Conservation (phyloP, 2,329 filamentous ascomycete species). For the Apiospora kogelbergensis region DNA sequence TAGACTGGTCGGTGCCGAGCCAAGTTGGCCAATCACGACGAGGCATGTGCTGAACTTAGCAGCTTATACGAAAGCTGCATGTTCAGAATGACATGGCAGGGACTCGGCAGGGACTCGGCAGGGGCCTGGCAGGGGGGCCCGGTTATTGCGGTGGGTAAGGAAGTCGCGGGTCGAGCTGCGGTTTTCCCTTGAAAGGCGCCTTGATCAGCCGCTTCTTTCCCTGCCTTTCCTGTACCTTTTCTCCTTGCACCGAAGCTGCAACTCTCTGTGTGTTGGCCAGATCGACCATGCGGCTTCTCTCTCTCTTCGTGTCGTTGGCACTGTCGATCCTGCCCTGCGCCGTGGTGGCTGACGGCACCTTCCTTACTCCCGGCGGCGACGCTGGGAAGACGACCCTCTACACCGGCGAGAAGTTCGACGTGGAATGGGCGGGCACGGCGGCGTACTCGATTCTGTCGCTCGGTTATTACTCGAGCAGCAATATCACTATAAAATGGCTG, state of each 20-base stretch:
- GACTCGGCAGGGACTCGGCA: neutral
- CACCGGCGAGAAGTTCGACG: neutral
- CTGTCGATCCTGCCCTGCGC: neutral
- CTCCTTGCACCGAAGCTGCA: neutral
- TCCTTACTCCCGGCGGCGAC: neutral
- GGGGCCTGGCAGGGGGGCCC: no score
- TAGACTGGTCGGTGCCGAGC: neutral
- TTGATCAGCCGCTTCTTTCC: neutral
- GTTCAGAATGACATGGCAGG: neutral
- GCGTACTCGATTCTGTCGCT: neutral
- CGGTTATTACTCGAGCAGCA: neutral
- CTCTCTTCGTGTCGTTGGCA: neutral
- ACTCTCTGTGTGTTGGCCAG: no score
- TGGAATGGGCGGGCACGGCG: constrained; percentile 6
- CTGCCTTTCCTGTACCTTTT: neutral
- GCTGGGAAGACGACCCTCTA: neutral
- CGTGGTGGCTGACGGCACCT: neutral
- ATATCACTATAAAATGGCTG: neutral
- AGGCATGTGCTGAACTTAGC: neutral
- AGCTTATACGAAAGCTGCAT: neutral
- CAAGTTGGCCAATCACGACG: neutral
- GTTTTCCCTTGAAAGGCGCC: neutral
- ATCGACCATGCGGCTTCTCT: neutral
- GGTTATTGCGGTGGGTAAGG: neutral
- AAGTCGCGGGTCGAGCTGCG: neutral